phyloP scores from a whole-genome alignment of 306 rosid genomes.

The Abrus pulchellus region DNA sequence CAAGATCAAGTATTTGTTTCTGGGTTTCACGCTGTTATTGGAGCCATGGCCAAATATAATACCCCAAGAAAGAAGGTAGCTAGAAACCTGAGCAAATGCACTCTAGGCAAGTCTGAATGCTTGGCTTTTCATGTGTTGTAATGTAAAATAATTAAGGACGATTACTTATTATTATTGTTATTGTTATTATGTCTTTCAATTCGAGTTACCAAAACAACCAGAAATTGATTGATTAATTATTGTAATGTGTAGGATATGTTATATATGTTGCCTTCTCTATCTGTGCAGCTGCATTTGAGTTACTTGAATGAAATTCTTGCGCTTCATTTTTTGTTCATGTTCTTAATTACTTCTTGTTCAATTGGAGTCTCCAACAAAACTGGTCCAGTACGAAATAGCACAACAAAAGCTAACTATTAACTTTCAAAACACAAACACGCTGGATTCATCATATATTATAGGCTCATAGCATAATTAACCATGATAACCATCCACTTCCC shows the following conservation, averaged over 20 bases:
- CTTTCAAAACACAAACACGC: neutral
- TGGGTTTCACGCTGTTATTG: constrained; percentile 29
- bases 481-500: neutral
- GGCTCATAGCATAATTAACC: neutral
- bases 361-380: neutral
- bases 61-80: constrained; percentile 1
- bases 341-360: constrained; percentile 5
- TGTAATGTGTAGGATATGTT: neutral
- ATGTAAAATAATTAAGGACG: neutral
- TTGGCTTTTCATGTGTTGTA: constrained; percentile 59
- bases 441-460: neutral
- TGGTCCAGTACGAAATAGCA: neutral
- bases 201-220: neutral
- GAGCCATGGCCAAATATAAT: constrained; percentile 56
- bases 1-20: constrained; percentile 38
- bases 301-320: neutral
- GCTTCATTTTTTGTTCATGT: neutral
- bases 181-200: neutral
- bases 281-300: constrained; percentile 12
- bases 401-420: neutral
- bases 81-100: constrained; percentile 42
- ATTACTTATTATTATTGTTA: too few relatives aligned
- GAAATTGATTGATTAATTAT: too few relatives aligned
- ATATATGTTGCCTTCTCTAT: neutral
- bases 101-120: constrained; percentile 86